Conservation (phyloP, 208 protist species). For the Leishmania major region DNA sequence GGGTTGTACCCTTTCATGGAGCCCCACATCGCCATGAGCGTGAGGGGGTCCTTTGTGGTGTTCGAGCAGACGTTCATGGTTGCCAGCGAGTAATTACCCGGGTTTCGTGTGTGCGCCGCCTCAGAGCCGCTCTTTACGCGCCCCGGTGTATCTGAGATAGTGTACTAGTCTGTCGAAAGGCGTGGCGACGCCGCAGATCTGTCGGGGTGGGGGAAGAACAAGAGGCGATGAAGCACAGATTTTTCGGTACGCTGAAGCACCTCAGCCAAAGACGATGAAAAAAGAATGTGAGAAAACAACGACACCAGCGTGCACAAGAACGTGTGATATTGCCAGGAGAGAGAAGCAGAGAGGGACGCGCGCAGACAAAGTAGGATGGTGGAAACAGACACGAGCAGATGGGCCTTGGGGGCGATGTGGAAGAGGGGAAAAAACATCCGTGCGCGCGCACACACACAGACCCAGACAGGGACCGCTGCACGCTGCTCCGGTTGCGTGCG, state of each 20-base stretch:
- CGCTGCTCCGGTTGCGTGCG: not conserved
- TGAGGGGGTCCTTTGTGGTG: slow-evolving; percentile 76
- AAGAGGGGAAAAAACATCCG: no score
- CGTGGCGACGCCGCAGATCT: not conserved
- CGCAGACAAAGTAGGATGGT: not conserved
- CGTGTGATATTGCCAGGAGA: not conserved
- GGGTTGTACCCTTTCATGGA: slow-evolving; percentile 80
- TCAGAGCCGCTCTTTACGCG: not conserved
- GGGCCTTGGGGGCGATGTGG: no score
- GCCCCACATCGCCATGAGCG: slow-evolving; percentile 91
- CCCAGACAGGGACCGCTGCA: not conserved
- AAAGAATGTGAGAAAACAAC: not conserved
- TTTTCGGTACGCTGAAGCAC: not conserved
- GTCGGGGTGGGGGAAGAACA: not conserved
- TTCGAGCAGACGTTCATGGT: slow-evolving; percentile 27
- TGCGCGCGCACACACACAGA: not conserved
- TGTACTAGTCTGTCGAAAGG: not conserved
- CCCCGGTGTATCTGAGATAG: not conserved
- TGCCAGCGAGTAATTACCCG: not conserved
- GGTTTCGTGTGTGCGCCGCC: not conserved
- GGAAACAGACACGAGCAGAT: not conserved
- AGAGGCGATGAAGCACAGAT: not conserved
- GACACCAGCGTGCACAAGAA: not conserved
- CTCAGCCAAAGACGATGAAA: not conserved
- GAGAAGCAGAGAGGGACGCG: not conserved